phyloP scores from a whole-genome alignment of 116 monocot species.

The Zostera marina region DNA sequence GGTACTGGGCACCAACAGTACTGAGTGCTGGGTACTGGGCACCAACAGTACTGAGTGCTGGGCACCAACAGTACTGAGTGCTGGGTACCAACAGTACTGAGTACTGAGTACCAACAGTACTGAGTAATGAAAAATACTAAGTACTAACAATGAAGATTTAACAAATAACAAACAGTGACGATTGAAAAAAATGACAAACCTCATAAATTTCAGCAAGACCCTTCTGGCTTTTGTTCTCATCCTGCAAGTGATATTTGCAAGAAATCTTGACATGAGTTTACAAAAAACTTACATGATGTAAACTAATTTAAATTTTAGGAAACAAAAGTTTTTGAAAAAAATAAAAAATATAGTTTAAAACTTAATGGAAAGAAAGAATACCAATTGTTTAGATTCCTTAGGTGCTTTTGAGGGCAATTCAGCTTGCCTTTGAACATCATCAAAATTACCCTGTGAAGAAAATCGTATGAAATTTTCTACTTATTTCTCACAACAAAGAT shows the following conservation, averaged over 20 bases:
- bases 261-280: no score
- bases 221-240: conserved; percentile 88
- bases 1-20: no score
- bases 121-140: no score
- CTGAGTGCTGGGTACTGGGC: no score
- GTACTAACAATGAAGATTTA: neutral
- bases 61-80: no score
- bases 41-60: no score
- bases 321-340: neutral
- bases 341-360: neutral
- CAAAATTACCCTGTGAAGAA: conserved; percentile 42
- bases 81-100: no score
- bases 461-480: neutral
- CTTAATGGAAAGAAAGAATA: conserved; percentile 10
- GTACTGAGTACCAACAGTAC: no score
- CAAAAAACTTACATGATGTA: no score
- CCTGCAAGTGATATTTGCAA: conserved; percentile 21
- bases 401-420: conserved; percentile 49
- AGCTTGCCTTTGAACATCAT: conserved; percentile 72
- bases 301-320: no score
- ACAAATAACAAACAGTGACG: neutral
- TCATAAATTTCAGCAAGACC: conserved; percentile 91
- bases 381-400: conserved; percentile 64
- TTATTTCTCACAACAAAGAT: neutral
- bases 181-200: conserved; percentile 15